A percentile compares a stretch with the other conserved stretches of the same genome.
These are phyloP conservation scores for Camellia oleifera DNA, from an alignment of 179 eudicot species.

Conservation along the genomic window DNA sequence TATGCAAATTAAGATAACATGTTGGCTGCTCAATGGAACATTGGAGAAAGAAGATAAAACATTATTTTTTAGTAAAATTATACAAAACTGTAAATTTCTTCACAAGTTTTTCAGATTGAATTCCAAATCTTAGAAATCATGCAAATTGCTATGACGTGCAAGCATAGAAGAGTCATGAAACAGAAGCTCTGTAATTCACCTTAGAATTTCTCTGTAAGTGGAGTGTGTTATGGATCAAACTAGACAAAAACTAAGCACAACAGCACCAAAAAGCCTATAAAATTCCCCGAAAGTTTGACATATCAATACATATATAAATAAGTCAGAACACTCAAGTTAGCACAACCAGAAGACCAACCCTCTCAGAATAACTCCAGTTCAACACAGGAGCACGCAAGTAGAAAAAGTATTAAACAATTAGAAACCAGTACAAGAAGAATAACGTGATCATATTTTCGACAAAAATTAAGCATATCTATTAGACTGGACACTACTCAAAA, in stretches of 20 bases:
- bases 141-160: slow-evolving; percentile 1
- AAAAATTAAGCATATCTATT: slow-evolving; percentile 2
- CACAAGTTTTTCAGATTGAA: neutral
- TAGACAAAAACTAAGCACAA: neutral
- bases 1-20: neutral
- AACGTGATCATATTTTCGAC: neutral
- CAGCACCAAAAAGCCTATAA: neutral
- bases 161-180: neutral
- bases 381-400: neutral
- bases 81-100: neutral
- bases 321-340: neutral
- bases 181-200: neutral
- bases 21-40: slow-evolving; percentile 4
- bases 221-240: neutral
- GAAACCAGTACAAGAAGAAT: neutral
- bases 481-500: neutral
- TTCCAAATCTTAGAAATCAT: neutral
- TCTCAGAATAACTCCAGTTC: neutral
- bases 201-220: neutral
- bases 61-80: neutral
- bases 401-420: neutral
- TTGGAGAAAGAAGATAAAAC: neutral
- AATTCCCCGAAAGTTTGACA: neutral
- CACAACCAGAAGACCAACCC: neutral
- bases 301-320: neutral